These are phyloP conservation scores for Grigorovia humatica DNA, from an alignment of 805 yeast genomes.

Conservation along the genomic window DNA sequence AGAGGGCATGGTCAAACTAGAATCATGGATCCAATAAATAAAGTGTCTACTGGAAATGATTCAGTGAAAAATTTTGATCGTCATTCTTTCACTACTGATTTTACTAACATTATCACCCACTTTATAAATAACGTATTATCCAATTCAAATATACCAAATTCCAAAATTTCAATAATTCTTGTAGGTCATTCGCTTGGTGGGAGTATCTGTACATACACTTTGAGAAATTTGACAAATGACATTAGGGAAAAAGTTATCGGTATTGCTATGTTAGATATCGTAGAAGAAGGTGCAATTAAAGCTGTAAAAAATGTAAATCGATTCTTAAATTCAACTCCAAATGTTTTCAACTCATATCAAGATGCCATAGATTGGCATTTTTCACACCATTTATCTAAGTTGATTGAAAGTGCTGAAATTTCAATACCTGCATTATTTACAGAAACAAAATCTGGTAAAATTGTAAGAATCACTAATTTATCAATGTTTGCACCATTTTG, in stretches of 20 bases:
- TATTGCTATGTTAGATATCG: constrained; percentile 75
- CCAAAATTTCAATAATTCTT: constrained; percentile 36
- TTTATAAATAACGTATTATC: constrained; percentile 24
- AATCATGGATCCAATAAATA: constrained; percentile 55
- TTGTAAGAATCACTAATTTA: constrained; percentile 59
- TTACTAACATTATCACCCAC: constrained; percentile 35
- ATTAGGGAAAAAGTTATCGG: constrained; percentile 42
- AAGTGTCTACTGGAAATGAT: constrained; percentile 39
- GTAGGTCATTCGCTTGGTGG: constrained; percentile 95
- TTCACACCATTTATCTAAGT: constrained; percentile 42
- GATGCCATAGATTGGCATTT: constrained; percentile 80
- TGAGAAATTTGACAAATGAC: constrained; percentile 19
- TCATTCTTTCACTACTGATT: constrained; percentile 48
- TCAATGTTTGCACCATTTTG: constrained; percentile 55
- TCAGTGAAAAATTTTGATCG: constrained; percentile 32
- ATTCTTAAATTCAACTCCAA: constrained; percentile 61
- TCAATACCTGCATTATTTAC: constrained; percentile 67
- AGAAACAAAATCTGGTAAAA: constrained; percentile 15
- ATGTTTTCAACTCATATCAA: constrained; percentile 37
- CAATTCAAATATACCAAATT: constrained; percentile 2
- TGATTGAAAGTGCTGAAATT: constrained; percentile 50
- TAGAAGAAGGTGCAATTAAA: constrained; percentile 80
- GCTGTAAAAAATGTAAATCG: constrained; percentile 57
- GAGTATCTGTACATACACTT: constrained; percentile 54
- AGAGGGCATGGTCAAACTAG: constrained; percentile 40